Evolutionary conservation across 495 filamentous ascomycete species (phyloP).

Genomic region (Lichina pygmaea): DNA sequence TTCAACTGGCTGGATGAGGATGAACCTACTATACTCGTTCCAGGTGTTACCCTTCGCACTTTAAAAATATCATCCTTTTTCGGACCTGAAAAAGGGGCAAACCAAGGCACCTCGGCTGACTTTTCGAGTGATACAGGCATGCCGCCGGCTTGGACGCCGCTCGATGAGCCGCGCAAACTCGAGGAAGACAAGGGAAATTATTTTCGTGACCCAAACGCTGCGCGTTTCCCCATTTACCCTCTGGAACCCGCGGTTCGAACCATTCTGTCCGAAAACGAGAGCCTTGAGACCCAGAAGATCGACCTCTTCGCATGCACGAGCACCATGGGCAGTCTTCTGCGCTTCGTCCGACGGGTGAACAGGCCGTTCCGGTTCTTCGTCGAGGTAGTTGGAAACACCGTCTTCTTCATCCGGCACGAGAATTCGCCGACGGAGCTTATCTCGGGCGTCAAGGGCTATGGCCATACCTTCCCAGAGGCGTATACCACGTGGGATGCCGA

Average conservation of each 20-base stretch:
- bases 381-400: slow-evolving; percentile 28
- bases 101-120: neutral
- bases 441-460: slow-evolving; percentile 25
- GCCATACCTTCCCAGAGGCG: slow-evolving; percentile 34
- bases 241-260: slow-evolving; percentile 29
- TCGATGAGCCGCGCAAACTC: slow-evolving; percentile 12
- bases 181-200: slow-evolving; percentile 22
- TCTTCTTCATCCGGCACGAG: slow-evolving; percentile 33
- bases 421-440: slow-evolving; percentile 26
- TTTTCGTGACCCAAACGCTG: slow-evolving; percentile 36
- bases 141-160: slow-evolving; percentile 32
- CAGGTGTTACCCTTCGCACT: slow-evolving; percentile 13
- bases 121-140: slow-evolving; percentile 15
- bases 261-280: slow-evolving; percentile 12
- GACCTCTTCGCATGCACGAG: slow-evolving; percentile 36
- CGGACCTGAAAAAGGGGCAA: neutral
- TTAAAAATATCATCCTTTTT: slow-evolving; percentile 1
- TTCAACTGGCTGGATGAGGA: slow-evolving; percentile 24
- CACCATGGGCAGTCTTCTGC: slow-evolving; percentile 27
- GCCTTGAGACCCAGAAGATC: slow-evolving; percentile 15
- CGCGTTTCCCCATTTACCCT: slow-evolving; percentile 25
- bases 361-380: slow-evolving; percentile 30
- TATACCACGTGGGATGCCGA: slow-evolving; percentile 30
- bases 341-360: slow-evolving; percentile 21
- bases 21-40: slow-evolving; percentile 20